These are phyloP conservation scores for Saksenaea vasiformis DNA, from an alignment of 371 early-diverging fungal species.

Conservation along the genomic window DNA sequence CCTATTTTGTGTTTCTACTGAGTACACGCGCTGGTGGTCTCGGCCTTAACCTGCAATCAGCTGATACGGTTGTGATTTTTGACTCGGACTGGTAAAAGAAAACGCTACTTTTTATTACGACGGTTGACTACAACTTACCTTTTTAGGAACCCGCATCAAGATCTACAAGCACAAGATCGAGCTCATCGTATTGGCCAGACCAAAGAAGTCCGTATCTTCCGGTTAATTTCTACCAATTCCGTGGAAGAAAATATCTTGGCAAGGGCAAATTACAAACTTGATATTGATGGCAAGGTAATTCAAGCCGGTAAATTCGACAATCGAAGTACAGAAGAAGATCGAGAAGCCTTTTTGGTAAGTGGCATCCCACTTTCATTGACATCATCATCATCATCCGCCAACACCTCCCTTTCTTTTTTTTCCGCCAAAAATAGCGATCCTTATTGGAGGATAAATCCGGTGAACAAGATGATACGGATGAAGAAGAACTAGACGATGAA, in stretches of 20 bases:
- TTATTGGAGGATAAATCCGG: conserved; percentile 24
- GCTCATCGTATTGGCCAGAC: conserved; percentile 99
- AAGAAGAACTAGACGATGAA: conserved; percentile 73
- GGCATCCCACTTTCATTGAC: too few relatives aligned
- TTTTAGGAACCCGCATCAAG: conserved; percentile 94
- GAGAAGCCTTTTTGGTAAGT: conserved; percentile 76
- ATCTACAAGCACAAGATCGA: conserved; percentile 99
- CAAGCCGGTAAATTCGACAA: conserved; percentile 99
- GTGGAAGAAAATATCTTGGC: conserved; percentile 97
- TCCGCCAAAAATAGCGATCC: conserved; percentile 13
- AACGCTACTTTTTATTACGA: background rate
- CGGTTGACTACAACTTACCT: background rate
- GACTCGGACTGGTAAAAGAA: conserved; percentile 93
- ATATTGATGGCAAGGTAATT: conserved; percentile 97
- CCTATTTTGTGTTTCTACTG: conserved; percentile 92
- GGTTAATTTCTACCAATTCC: conserved; percentile 91
- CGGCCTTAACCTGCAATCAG: conserved; percentile 98
- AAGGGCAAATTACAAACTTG: conserved; percentile 92
- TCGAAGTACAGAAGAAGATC: conserved; percentile 91
- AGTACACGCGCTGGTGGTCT: conserved; percentile 99
- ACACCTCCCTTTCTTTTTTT: background rate
- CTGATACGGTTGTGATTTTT: conserved; percentile 99
- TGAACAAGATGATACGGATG: conserved; percentile 53
- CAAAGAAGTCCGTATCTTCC: conserved; percentile 97
- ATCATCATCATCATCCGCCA: too few relatives aligned